Conservation (phyloP, 164 flowering plant genomes). For the Vitis cinerea region DNA sequence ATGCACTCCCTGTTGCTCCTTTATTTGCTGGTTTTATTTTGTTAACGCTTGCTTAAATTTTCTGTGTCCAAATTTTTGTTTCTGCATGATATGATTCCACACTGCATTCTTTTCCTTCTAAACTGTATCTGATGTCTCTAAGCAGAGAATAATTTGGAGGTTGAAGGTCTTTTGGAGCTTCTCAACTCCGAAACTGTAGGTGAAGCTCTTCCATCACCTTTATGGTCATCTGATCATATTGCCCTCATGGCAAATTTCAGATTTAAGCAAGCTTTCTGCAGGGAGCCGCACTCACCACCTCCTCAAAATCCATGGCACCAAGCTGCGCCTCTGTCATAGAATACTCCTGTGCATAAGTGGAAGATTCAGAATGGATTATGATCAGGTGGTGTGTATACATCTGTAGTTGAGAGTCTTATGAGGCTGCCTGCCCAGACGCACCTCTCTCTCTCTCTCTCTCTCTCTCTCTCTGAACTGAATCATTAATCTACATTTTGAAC, state of each 20-base stretch:
- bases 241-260: slow-evolving; percentile 45
- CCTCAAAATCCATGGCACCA: neutral
- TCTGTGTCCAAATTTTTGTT: neutral
- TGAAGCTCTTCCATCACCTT: slow-evolving; percentile 39
- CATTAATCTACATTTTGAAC: too few species aligned
- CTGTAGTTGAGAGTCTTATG: neutral
- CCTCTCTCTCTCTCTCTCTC: neutral
- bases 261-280: slow-evolving; percentile 3
- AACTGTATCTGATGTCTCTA: neutral
- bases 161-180: slow-evolving; percentile 42
- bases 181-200: slow-evolving; percentile 11
- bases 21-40: neutral
- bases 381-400: neutral
- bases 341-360: neutral
- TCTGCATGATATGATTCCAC: neutral
- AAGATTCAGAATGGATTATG: neutral
- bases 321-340: neutral
- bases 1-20: too few species aligned
- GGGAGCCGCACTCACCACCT: neutral
- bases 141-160: slow-evolving; percentile 30
- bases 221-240: slow-evolving; percentile 53
- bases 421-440: neutral
- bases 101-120: neutral
- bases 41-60: neutral
- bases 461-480: neutral